Evolutionary conservation across 176 grass and related monocot species (phyloP).

Genomic region (Rhynchospora breviuscula): DNA sequence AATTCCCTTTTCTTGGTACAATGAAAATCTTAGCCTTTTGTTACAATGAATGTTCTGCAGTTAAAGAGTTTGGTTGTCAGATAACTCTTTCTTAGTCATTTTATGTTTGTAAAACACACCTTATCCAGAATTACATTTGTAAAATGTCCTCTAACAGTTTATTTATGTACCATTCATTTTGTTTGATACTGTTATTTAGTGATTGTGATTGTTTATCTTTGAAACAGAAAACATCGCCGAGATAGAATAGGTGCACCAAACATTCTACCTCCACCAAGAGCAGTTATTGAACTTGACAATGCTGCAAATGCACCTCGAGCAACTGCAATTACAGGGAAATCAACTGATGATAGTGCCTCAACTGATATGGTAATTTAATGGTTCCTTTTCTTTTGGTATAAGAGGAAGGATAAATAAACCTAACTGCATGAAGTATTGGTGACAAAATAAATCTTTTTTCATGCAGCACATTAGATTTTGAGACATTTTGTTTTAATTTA

Average conservation of each 20-base stretch:
- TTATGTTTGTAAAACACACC: background rate
- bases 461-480: background rate
- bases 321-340: constrained; percentile 15
- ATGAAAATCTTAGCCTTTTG: background rate
- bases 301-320: constrained; percentile 32
- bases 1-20: background rate
- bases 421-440: background rate
- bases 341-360: constrained; percentile 24
- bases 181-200: background rate
- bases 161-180: background rate
- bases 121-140: background rate
- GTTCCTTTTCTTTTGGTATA: constrained; percentile 5
- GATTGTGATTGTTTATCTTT: background rate
- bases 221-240: constrained; percentile 33
- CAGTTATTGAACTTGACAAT: constrained; percentile 57
- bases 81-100: background rate
- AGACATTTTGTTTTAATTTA: background rate
- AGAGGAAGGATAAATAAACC: background rate
- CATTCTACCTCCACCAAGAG: constrained; percentile 71
- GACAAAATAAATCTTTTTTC: background rate
- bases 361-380: constrained; percentile 49
- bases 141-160: background rate
- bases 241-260: constrained; percentile 31
- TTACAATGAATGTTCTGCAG: background rate
- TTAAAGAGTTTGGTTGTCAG: background rate